Evolutionary conservation across 164 flowering plant species (phyloP).

Genomic region (Tetrastigma voinierianum): DNA sequence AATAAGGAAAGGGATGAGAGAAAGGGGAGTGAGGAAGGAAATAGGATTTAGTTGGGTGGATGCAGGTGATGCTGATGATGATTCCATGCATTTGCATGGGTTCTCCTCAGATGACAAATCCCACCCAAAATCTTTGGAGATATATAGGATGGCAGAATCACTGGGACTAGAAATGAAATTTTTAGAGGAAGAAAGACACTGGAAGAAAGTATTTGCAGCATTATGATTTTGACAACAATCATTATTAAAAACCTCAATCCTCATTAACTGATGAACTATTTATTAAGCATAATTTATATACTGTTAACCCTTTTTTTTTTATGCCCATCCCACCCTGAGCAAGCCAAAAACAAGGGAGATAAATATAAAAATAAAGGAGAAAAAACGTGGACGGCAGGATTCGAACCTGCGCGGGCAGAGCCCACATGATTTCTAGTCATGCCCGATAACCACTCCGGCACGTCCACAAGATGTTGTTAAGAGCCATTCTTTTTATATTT

Average conservation of each 20-base stretch:
- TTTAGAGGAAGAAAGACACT: no score
- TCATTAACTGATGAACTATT: no score
- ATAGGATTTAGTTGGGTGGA: conserved; percentile 95
- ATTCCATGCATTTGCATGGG: conserved; percentile 50
- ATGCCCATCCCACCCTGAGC: no score
- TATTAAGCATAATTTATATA: no score
- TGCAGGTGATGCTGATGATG: conserved; percentile 39
- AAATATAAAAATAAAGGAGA: no score
- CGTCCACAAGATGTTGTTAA: conserved; percentile 41
- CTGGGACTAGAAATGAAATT: conserved; percentile 46
- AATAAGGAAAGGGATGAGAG: conserved; percentile 73
- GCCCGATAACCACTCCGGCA: conserved; percentile 99
- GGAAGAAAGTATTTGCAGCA: no score
- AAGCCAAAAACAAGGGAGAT: no score
- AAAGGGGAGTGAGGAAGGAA: conserved; percentile 68
- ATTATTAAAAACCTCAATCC: no score
- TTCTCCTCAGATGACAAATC: conserved; percentile 78
- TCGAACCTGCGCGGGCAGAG: conserved; percentile 99
- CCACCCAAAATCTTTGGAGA: conserved; percentile 62
- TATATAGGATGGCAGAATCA: conserved; percentile 49
- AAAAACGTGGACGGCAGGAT: conserved; percentile 89
- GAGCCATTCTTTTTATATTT: no score
- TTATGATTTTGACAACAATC: no score
- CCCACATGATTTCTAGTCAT: conserved; percentile 99
- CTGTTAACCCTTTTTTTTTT: no score